phyloP scores from a whole-genome alignment of 257 asterid species.

The Solanum ossicruentum region DNA sequence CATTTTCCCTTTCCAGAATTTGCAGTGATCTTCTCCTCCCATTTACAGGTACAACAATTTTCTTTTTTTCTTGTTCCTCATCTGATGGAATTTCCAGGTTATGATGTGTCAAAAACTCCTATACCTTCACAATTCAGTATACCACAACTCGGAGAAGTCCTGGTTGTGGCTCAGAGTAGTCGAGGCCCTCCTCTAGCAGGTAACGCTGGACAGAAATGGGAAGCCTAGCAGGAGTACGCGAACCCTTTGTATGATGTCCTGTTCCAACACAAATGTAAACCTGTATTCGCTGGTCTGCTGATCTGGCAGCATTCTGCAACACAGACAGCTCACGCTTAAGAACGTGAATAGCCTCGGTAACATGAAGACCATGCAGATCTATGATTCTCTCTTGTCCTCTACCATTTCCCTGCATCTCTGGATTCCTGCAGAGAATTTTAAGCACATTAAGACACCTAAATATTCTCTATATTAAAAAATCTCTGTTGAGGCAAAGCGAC shows the following conservation, averaged over 20 bases:
- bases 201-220: conserved; percentile 85
- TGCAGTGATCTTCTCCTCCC: conserved; percentile 10
- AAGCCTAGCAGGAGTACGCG: conserved; percentile 81
- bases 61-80: background rate
- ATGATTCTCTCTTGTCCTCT: conserved; percentile 69
- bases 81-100: conserved; percentile 5
- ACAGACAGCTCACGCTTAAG: conserved; percentile 81
- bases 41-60: conserved; percentile 7
- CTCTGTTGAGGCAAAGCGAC: background rate
- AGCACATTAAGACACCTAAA: background rate
- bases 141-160: conserved; percentile 74
- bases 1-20: background rate
- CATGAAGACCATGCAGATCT: conserved; percentile 93
- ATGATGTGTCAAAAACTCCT: conserved; percentile 24
- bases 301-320: conserved; percentile 70
- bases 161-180: conserved; percentile 85
- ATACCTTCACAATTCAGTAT: conserved; percentile 38
- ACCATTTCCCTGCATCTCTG: conserved; percentile 46
- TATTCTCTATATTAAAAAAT: background rate
- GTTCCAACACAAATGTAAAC: conserved; percentile 94
- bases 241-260: conserved; percentile 89
- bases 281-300: conserved; percentile 62
- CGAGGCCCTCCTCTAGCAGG: conserved; percentile 87
- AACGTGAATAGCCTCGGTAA: conserved; percentile 85
- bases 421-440: conserved; percentile 41